Base-by-base conservation (phyloP, 179 eudicot species). In the Silene noctiflora region DNA sequence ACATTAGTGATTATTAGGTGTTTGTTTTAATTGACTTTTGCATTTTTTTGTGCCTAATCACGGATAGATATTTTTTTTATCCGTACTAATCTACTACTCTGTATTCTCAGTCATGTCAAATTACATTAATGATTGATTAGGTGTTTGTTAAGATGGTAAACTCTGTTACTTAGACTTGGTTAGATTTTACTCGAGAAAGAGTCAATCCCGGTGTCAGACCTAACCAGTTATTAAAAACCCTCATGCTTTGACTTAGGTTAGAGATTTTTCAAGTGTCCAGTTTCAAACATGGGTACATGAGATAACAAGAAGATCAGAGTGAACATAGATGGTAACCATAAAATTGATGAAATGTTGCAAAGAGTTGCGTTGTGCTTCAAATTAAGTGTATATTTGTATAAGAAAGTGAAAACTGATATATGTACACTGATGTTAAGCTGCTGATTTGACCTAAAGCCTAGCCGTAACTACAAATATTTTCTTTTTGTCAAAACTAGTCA, bases 351-450 rank as follows among this genome's bases (percentile, higher is more conserved):
- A 29, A 59, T 1, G 46, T 39, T 39, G 46, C 46, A 73, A 25
- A 61, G 11, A 61, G 16, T 61, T 61, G 59, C 25, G 20, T 55
- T 10, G 33, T 25, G 5, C 33, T 65, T 17, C 59, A 31, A n/a
- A 65, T 31, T 31, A 31, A 65, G 42, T 72, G 17, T 55, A 71
- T 53, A 20, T 29, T 35, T 39, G 35, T 21, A 13, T 61, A 22
- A 62, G 20, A 20, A 55, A n/a, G 20, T 13, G 55, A 61, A 61
- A 73, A 73, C 16, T 6, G 20, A 33, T 35, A 13, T 11, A 73
- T 60, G 24, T 61, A 73, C 69, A 62, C 59, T 55, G 7, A 73
- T 39, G 19, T 44, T 60, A 73, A n/a, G n/a, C n/a, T n/a, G n/a
- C n/a, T n/a, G n/a, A n/a, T n/a, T n/a, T n/a, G n/a, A n/a, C n/a